These are phyloP conservation scores for Rachicladosporium sp. DNA, from an alignment of 2,329 filamentous ascomycete species.

Conservation along the genomic window DNA sequence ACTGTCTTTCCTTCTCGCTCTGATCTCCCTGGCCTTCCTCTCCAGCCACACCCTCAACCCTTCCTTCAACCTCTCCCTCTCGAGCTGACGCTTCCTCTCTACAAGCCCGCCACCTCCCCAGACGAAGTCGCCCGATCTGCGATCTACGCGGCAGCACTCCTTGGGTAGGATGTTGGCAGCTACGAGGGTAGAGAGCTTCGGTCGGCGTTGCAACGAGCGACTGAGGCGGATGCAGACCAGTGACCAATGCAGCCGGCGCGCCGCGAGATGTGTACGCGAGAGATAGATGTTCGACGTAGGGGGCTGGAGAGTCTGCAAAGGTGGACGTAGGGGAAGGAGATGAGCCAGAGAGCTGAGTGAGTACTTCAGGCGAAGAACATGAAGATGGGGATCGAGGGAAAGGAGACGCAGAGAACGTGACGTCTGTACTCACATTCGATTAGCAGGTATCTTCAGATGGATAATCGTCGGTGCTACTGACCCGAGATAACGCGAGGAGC, in stretches of 20 bases:
- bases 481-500: conserved; percentile 30
- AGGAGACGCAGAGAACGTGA: conserved; percentile 51
- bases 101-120: conserved; percentile 46
- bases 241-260: conserved; percentile 49
- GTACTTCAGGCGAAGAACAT: conserved; percentile 47
- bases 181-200: conserved; percentile 48
- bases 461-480: conserved; percentile 12
- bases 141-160: conserved; percentile 39
- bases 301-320: conserved; percentile 50
- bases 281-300: conserved; percentile 54
- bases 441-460: conserved; percentile 1
- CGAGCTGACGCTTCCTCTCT: conserved; percentile 49
- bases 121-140: conserved; percentile 23
- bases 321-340: conserved; percentile 43
- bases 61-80: conserved; percentile 57
- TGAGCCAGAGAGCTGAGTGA: conserved; percentile 43
- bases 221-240: conserved; percentile 55
- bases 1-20: conserved; percentile 22
- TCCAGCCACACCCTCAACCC: conserved; percentile 52
- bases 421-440: conserved; percentile 31
- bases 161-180: conserved; percentile 51
- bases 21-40: conserved; percentile 24
- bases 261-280: conserved; percentile 52
- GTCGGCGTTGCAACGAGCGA: conserved; percentile 47
- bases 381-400: conserved; percentile 53